phyloP scores from a whole-genome alignment of 495 filamentous ascomycete genomes.

The Penicillium arizonense region DNA sequence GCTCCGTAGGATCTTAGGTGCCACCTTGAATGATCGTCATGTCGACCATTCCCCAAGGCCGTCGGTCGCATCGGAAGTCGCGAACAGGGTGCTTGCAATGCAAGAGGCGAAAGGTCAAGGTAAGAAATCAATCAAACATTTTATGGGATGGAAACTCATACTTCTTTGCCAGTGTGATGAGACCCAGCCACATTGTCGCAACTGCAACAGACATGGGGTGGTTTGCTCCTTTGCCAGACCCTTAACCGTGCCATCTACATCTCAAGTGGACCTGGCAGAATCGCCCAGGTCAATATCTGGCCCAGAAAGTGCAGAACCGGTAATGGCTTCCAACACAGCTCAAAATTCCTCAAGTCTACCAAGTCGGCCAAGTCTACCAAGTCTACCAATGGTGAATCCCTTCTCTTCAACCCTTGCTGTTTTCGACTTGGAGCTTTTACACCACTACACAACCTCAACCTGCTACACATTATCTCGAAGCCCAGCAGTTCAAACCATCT shows the following conservation, averaged over 20 bases:
- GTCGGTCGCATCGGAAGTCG: conserved; percentile 16
- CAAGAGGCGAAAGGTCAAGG: conserved; percentile 15
- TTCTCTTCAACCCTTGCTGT: conserved; percentile 1
- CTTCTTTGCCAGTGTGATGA: conserved; percentile 6
- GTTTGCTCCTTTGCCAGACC: conserved; percentile 7
- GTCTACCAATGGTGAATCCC: not conserved
- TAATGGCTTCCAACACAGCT: not conserved
- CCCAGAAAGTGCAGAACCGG: conserved; percentile 1
- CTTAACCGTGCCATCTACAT: not conserved
- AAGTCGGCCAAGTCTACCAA: conserved; percentile 5
- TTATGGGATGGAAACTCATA: not conserved
- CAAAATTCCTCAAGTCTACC: not conserved
- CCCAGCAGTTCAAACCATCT: conserved; percentile 29
- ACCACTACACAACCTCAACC: conserved; percentile 38
- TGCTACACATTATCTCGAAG: conserved; percentile 33
- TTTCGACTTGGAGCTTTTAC: conserved; percentile 33
- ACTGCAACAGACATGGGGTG: conserved; percentile 12
- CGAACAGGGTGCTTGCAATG: conserved; percentile 11
- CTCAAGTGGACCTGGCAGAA: not conserved
- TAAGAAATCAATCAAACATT: not conserved
- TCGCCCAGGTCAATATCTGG: conserved; percentile 1
- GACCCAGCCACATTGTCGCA: conserved; percentile 4
- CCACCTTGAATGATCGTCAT: not conserved
- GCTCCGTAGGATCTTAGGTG: not conserved
- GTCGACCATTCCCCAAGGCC: not conserved